These are phyloP conservation scores for Blastobotrys elegans DNA, from an alignment of 1,139 yeast genomes.

Conservation along the genomic window DNA sequence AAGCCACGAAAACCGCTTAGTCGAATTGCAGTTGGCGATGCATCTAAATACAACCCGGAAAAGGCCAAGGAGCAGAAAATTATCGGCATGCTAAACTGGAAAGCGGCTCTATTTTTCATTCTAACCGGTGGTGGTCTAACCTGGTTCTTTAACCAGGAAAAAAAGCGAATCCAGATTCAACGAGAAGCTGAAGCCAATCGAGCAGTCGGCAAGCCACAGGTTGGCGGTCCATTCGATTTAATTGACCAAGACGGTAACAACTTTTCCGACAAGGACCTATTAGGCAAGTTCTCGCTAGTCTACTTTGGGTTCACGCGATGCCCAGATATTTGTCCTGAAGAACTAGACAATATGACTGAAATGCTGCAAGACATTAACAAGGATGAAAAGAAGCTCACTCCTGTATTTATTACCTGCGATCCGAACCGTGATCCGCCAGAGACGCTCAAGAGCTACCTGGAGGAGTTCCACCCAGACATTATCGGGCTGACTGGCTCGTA, in stretches of 20 bases:
- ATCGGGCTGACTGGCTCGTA: slow-evolving; percentile 89
- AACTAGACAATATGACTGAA: slow-evolving; percentile 80
- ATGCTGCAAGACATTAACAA: slow-evolving; percentile 61
- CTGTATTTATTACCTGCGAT: slow-evolving; percentile 91
- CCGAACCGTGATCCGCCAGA: slow-evolving; percentile 92
- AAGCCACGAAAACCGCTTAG: slow-evolving; percentile 43
- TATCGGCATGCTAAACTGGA: slow-evolving; percentile 83
- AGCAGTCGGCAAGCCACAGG: slow-evolving; percentile 85
- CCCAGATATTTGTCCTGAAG: slow-evolving; percentile 98
- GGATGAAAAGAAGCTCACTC: slow-evolving; percentile 55
- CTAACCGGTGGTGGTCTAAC: slow-evolving; percentile 67
- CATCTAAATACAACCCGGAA: slow-evolving; percentile 29
- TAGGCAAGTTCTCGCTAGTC: slow-evolving; percentile 71
- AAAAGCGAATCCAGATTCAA: slow-evolving; percentile 65
- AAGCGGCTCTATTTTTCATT: slow-evolving; percentile 63
- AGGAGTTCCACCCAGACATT: slow-evolving; percentile 84
- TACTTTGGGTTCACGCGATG: slow-evolving; percentile 97
- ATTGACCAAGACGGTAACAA: slow-evolving; percentile 62
- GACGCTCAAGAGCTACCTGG: slow-evolving; percentile 67
- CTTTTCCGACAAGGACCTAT: slow-evolving; percentile 72
- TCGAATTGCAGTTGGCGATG: slow-evolving; percentile 52
- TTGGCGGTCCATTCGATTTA: slow-evolving; percentile 84
- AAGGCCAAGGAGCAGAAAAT: slow-evolving; percentile 33
- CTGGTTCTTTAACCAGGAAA: slow-evolving; percentile 64
- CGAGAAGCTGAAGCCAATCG: slow-evolving; percentile 76